Conservation (phyloP, 2,329 filamentous ascomycete species). For the Fusarium humuli region DNA sequence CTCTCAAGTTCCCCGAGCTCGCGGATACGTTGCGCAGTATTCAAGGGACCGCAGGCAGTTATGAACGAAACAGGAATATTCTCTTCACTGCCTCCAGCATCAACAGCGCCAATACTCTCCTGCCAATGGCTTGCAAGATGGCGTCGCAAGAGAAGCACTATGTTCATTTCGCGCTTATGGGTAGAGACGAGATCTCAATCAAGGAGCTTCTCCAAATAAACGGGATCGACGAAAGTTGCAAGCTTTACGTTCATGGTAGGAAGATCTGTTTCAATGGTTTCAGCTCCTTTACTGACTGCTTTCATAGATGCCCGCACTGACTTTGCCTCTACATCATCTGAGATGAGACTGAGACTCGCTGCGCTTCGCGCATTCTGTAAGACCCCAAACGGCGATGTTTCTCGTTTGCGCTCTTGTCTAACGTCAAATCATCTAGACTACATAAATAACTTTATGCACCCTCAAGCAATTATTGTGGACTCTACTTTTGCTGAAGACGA, state of each 20-base stretch:
- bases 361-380: constrained; percentile 73
- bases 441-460: constrained; percentile 78
- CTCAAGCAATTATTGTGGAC: constrained; percentile 81
- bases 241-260: constrained; percentile 69
- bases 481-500: constrained; percentile 72
- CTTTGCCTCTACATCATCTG: constrained; percentile 74
- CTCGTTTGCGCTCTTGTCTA: constrained; percentile 9
- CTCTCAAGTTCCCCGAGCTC: constrained; percentile 75
- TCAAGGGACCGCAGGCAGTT: constrained; percentile 63
- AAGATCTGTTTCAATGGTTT: neutral
- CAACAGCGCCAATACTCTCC: constrained; percentile 75
- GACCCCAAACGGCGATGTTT: constrained; percentile 34
- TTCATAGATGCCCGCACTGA: constrained; percentile 79
- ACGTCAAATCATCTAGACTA: constrained; percentile 61
- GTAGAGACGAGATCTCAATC: constrained; percentile 76
- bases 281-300: constrained; percentile 29
- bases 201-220: constrained; percentile 80
- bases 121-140: constrained; percentile 92
- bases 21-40: constrained; percentile 71
- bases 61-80: constrained; percentile 73
- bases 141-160: constrained; percentile 73
- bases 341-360: constrained; percentile 74
- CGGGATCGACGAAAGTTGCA: constrained; percentile 78
- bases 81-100: constrained; percentile 83
- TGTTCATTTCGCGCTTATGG: constrained; percentile 86